Percentiles rank a stretch among this genome's conserved stretches.
phyloP scores from a whole-genome alignment of 2,329 filamentous ascomycete genomes.

The Fusarium luffae region DNA sequence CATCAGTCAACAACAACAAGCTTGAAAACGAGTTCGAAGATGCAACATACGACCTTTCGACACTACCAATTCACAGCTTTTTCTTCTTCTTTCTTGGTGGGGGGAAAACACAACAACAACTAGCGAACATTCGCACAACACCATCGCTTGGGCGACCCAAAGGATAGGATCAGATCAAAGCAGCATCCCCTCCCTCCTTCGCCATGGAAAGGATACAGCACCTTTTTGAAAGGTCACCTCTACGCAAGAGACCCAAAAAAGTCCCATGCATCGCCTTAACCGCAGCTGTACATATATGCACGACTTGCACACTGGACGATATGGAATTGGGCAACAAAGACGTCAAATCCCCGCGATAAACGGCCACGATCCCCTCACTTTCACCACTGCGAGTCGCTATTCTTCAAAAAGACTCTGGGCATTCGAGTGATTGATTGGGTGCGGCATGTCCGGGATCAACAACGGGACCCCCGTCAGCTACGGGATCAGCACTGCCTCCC shows the following conservation, averaged over 20 bases:
- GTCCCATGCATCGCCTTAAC: constrained; percentile 2
- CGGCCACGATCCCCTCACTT: neutral
- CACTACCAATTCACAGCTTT: constrained; percentile 18
- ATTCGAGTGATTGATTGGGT: constrained; percentile 38
- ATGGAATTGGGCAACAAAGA: constrained; percentile 2
- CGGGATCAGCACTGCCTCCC: constrained; percentile 39
- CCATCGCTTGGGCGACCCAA: constrained; percentile 19
- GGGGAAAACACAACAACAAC: constrained; percentile 21
- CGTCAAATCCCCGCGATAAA: constrained; percentile 13
- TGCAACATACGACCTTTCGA: constrained; percentile 3
- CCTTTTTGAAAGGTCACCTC: neutral
- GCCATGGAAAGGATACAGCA: constrained; percentile 11
- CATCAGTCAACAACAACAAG: neutral
- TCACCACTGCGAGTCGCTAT: neutral
- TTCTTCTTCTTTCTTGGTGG: constrained; percentile 6
- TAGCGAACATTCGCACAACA: constrained; percentile 23
- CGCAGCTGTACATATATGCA: constrained; percentile 12
- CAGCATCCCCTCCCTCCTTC: constrained; percentile 3
- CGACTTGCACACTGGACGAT: constrained; percentile 12
- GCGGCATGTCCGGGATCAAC: constrained; percentile 38
- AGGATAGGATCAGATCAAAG: constrained; percentile 15
- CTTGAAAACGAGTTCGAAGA: constrained; percentile 19
- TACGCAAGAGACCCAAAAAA: constrained; percentile 10
- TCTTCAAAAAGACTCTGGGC: constrained; percentile 5
- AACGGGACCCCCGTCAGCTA: constrained; percentile 40